A percentile compares a stretch with the other conserved stretches of the same genome.
Evolutionary conservation across 768 basidiomycete genomes (phyloP).

Genomic region (Leucocoprinus leucothites): DNA sequence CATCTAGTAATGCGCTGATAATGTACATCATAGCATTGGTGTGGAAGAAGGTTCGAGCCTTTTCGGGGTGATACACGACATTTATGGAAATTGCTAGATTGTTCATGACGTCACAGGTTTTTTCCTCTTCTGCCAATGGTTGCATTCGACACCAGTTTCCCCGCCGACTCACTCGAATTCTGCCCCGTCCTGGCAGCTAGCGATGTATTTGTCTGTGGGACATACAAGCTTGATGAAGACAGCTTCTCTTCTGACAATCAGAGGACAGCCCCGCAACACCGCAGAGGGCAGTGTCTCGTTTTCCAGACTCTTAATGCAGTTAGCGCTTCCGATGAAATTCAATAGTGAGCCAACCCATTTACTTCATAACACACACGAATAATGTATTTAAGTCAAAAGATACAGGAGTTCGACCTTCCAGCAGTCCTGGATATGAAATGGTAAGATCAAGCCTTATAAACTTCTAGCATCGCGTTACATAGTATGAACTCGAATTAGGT

Average conservation of each 20-base stretch:
- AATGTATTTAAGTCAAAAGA: conserved; percentile 38
- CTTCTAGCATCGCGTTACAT: neutral
- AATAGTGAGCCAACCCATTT: conserved; percentile 30
- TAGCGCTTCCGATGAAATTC: conserved; percentile 19
- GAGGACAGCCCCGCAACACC: conserved; percentile 20
- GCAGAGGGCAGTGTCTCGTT: conserved; percentile 74
- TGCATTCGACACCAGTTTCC: conserved; percentile 64
- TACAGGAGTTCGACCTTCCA: conserved; percentile 69
- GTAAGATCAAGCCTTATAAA: conserved; percentile 42
- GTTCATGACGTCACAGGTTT: conserved; percentile 3
- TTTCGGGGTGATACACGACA: neutral
- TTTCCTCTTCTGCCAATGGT: conserved; percentile 2
- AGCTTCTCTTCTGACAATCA: conserved; percentile 11
- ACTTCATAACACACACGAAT: neutral
- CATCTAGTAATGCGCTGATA: neutral
- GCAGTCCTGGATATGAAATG: conserved; percentile 96
- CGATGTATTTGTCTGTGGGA: conserved; percentile 82
- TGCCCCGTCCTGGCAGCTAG: conserved; percentile 64
- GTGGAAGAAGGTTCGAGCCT: neutral
- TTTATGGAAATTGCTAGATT: neutral
- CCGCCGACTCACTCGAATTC: conserved; percentile 91
- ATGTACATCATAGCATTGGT: neutral
- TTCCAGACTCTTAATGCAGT: conserved; percentile 40
- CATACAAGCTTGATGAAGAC: conserved; percentile 72
- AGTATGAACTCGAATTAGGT: conserved; percentile 38